Evolutionary conservation across 2,329 filamentous ascomycete genomes (phyloP).

Genomic region (Nemania bipapillata): DNA sequence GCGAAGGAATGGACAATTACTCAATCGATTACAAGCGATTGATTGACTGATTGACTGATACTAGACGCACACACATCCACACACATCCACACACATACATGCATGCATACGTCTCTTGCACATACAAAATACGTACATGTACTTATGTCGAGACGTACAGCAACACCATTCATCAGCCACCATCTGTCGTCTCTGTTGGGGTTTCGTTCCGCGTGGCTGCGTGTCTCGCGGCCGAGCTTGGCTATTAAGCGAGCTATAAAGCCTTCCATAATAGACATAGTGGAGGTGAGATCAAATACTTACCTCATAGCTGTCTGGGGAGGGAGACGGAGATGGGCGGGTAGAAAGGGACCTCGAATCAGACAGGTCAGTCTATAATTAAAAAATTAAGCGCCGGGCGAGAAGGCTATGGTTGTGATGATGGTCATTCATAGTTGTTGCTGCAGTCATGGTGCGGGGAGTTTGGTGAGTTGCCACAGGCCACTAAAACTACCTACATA

Average conservation of each 20-base stretch:
- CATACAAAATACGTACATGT: no score
- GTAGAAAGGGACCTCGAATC: constrained; percentile 14
- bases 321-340: not conserved
- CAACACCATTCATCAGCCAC: constrained; percentile 14
- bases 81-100: not conserved
- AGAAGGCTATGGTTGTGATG: constrained; percentile 29
- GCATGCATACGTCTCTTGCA: not conserved
- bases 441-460: constrained; percentile 24
- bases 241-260: constrained; percentile 2
- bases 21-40: not conserved
- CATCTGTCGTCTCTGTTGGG: not conserved
- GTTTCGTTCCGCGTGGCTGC: constrained; percentile 10
- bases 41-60: not conserved
- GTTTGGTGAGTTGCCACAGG: not conserved
- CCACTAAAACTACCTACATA: no score
- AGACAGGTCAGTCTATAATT: constrained; percentile 31
- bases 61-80: not conserved
- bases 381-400: constrained; percentile 37
- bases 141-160: not conserved
- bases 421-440: not conserved
- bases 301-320: not conserved
- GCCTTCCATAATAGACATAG: not conserved
- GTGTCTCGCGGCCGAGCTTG: constrained; percentile 2
- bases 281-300: not conserved
- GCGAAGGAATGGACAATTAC: constrained; percentile 1